Percentiles rank a stretch among this genome's conserved stretches.
Evolutionary conservation across 345 rosid genomes (phyloP).

Genomic region (Tarenaya hassleriana): DNA sequence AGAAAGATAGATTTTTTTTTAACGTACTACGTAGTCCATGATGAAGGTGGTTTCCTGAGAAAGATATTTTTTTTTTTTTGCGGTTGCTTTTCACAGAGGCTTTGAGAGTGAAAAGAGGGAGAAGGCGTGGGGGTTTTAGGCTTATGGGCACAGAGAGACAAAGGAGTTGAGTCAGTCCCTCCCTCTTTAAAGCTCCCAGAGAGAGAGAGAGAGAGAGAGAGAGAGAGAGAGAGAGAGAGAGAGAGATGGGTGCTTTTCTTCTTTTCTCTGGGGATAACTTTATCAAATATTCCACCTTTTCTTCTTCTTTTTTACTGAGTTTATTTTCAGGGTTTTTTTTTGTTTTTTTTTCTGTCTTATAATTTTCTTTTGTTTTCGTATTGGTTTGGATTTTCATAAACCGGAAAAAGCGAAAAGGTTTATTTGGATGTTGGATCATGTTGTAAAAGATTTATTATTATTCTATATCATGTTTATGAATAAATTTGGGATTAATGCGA

Average conservation of each 20-base stretch:
- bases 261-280: constrained; percentile 15
- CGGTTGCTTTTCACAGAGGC: background rate
- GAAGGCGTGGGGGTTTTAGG: background rate
- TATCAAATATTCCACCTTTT: background rate
- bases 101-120: constrained; percentile 13
- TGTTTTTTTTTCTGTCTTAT: too few species aligned
- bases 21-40: constrained; percentile 36
- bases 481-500: too few species aligned
- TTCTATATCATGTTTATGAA: too few species aligned
- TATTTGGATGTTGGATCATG: too few species aligned
- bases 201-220: constrained; percentile 22
- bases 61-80: too few species aligned
- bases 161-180: background rate
- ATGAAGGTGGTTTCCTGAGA: too few species aligned
- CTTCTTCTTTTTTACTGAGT: too few species aligned
- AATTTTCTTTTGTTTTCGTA: too few species aligned
- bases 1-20: background rate
- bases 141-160: background rate
- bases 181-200: constrained; percentile 10
- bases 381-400: too few species aligned
- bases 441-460: too few species aligned
- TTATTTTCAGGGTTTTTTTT: too few species aligned
- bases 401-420: too few species aligned
- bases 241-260: background rate
- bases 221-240: constrained; percentile 5